Base-by-base conservation (phyloP, 768 basidiomycete species). In the Macrolepiota albuminosa region DNA sequence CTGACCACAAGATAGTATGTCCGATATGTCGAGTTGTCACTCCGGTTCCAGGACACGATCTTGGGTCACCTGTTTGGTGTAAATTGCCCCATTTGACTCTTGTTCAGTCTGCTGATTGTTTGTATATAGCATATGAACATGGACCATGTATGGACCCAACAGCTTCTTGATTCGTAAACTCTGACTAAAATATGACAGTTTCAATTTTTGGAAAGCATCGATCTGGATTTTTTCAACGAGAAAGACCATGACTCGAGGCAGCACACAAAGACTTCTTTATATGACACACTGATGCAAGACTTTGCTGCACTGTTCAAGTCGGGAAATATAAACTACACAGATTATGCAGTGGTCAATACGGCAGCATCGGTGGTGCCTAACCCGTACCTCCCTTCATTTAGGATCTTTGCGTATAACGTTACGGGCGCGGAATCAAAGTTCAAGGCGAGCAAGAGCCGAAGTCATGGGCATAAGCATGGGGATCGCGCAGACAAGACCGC, bases 301-400 rank as follows among this genome's bases (percentile, higher is more conserved):
- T 93, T 89, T 71, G 70, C 75, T 10, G 79, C 79, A 34, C 78
- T 94, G 56, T 87, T 86, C 7, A 81, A 68, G 56, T 68, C 78
- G 26, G 78, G 80, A 60, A 72, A 80, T 56, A 66, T 82, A 45
- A 81, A 88, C 67, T 68, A 84, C 63, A 85, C 83, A 65, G 78
- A 88, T 61, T 92, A 87, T 66, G 84, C 84, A 4, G 85, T 91
- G 39, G 81, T 93, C 62, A 93, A 91, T 69, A 88, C 93, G 31
- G 81, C 83, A 39, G 90, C 94, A 5, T 83, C 90, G 37, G 84
- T 94, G 24, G 88, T 95, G 57, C 93, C 93, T n/a, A 92, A 92
- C 59, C 86, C 86, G 18, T 97, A 90, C 73, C 72, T 90, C 51
- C 92, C 95, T 3, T 81, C 86, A 16, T 85, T 95, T 67, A 77